Evolutionary conservation across 768 basidiomycete species (phyloP).

Genomic region (Hygrophorus russula): DNA sequence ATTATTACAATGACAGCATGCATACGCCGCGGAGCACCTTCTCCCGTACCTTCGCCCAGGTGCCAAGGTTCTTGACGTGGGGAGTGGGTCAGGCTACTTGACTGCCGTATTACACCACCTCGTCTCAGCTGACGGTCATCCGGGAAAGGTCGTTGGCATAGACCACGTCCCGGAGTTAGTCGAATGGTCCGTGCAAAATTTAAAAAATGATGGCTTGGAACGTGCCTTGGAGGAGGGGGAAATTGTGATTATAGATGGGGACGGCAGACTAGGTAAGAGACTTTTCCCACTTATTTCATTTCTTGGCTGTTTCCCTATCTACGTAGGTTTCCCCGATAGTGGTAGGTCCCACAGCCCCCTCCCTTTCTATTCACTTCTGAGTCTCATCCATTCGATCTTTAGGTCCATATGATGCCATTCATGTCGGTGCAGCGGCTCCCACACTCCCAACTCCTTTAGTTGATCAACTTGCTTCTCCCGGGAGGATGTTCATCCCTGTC

Average conservation of each 20-base stretch:
- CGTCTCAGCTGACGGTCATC: constrained; percentile 27
- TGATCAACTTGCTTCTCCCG: constrained; percentile 65
- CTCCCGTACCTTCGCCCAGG: constrained; percentile 62
- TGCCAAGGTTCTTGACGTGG: constrained; percentile 77
- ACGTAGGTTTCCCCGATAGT: constrained; percentile 23
- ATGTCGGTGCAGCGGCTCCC: constrained; percentile 90
- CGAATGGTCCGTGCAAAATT: constrained; percentile 56
- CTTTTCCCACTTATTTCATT: constrained; percentile 1
- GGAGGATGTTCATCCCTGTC: constrained; percentile 89
- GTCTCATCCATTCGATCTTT: background rate
- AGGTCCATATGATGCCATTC: constrained; percentile 77
- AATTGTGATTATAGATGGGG: constrained; percentile 61
- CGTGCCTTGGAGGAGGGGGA: constrained; percentile 37
- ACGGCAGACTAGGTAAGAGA: constrained; percentile 59
- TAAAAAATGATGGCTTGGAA: constrained; percentile 54
- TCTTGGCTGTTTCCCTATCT: background rate
- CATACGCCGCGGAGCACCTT: constrained; percentile 73
- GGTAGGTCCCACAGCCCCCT: constrained; percentile 21
- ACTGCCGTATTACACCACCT: constrained; percentile 74
- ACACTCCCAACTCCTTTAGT: constrained; percentile 58
- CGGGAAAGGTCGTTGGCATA: constrained; percentile 72
- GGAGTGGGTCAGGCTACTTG: constrained; percentile 82
- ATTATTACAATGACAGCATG: constrained; percentile 41
- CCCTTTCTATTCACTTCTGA: background rate
- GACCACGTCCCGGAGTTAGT: constrained; percentile 83